Evolutionary conservation across 2,329 filamentous ascomycete species (phyloP).

Genomic region (Hypoxylon sp.): DNA sequence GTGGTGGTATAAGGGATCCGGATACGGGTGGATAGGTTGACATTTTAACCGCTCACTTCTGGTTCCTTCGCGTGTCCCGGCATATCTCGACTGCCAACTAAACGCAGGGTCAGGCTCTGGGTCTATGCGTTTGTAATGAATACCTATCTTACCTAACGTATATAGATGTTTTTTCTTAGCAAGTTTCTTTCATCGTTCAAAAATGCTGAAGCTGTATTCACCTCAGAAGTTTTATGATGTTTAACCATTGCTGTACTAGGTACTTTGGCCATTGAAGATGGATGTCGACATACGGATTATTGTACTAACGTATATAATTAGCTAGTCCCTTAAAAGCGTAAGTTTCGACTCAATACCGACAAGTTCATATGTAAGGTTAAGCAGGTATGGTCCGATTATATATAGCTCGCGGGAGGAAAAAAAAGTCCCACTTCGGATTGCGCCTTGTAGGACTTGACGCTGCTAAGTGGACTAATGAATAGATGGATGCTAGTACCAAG

Average conservation of each 20-base stretch:
- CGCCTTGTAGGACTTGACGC: not conserved
- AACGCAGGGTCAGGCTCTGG: constrained; percentile 8
- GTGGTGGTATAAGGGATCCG: not conserved
- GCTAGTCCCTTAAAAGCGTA: not conserved
- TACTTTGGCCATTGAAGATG: not conserved
- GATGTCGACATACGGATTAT: not conserved
- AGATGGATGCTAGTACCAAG: not conserved
- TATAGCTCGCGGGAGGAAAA: too few species aligned
- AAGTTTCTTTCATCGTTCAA: not conserved
- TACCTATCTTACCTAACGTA: constrained; percentile 5
- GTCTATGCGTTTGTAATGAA: constrained; percentile 17
- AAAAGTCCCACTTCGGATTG: not conserved
- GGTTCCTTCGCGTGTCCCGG: not conserved
- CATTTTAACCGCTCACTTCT: not conserved
- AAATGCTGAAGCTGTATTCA: not conserved
- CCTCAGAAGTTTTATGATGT: not conserved
- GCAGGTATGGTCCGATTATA: not conserved
- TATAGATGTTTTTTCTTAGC: constrained; percentile 16
- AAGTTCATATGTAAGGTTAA: too few species aligned
- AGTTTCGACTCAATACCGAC: not conserved
- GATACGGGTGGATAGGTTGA: constrained; percentile 1
- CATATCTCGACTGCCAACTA: constrained; percentile 14
- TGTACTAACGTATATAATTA: not conserved
- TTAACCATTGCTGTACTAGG: not conserved
- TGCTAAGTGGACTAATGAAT: too few species aligned